These are phyloP conservation scores for Penicillium freii DNA, from an alignment of 2,329 filamentous ascomycete species.

Conservation along the genomic window DNA sequence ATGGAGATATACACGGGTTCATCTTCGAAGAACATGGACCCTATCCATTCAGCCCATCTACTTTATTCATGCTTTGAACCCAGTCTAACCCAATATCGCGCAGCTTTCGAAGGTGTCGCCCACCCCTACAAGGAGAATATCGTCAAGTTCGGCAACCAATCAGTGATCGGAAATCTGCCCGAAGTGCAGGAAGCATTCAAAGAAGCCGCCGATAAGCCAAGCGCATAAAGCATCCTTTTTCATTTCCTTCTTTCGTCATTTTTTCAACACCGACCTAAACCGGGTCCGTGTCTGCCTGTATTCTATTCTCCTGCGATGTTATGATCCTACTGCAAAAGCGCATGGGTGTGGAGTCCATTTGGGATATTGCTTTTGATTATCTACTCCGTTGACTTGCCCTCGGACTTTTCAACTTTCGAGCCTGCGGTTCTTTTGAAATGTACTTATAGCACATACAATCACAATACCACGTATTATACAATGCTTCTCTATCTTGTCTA, in stretches of 20 bases:
- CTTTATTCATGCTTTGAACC: background rate
- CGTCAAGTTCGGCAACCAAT: conserved; percentile 65
- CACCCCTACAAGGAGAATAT: conserved; percentile 93
- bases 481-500: background rate
- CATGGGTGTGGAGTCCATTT: conserved; percentile 42
- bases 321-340: conserved; percentile 37
- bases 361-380: conserved; percentile 22
- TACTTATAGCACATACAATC: conserved; percentile 23
- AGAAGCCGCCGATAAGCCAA: conserved; percentile 23
- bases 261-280: conserved; percentile 3
- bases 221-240: conserved; percentile 18
- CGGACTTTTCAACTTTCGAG: conserved; percentile 9
- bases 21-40: background rate
- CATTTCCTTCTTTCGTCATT: conserved; percentile 11
- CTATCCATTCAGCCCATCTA: background rate
- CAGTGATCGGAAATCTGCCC: conserved; percentile 35
- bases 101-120: conserved; percentile 83
- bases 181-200: conserved; percentile 41
- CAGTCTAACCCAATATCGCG: conserved; percentile 13
- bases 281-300: conserved; percentile 15
- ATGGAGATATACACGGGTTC: background rate
- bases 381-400: conserved; percentile 10
- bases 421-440: conserved; percentile 16
- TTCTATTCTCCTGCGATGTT: conserved; percentile 32
- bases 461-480: conserved; percentile 15